phyloP scores from a whole-genome alignment of 192 early-diverging fungal species.

The Rhizophagus prolifer region DNA sequence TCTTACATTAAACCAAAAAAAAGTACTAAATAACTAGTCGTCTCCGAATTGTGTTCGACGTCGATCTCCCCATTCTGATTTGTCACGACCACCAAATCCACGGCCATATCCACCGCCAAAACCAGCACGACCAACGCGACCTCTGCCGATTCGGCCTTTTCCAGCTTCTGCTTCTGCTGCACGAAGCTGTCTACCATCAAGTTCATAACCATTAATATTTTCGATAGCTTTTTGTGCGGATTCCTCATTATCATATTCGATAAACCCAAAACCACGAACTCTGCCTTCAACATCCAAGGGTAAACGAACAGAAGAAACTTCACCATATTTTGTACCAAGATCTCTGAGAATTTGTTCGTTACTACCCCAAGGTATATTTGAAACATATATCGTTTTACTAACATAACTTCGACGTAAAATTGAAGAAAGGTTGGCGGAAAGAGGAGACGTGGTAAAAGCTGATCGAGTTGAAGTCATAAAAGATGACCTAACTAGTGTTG shows the following conservation, averaged over 20 bases:
- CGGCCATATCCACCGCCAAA: neutral
- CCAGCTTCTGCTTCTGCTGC: slow-evolving; percentile 14
- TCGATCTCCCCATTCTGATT: neutral
- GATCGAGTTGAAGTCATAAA: neutral
- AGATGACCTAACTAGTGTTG: neutral
- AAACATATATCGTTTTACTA: slow-evolving; percentile 7
- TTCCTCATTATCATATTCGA: slow-evolving; percentile 28
- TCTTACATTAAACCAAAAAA: neutral
- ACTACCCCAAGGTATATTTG: slow-evolving; percentile 25
- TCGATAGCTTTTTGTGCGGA: slow-evolving; percentile 10
- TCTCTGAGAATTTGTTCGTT: slow-evolving; percentile 28
- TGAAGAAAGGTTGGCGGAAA: neutral
- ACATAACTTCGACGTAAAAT: slow-evolving; percentile 5
- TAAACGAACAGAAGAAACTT: slow-evolving; percentile 6
- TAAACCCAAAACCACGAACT: slow-evolving; percentile 7
- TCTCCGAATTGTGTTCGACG: neutral
- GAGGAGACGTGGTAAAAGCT: neutral
- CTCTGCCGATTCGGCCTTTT: neutral
- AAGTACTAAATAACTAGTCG: neutral
- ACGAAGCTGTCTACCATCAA: neutral
- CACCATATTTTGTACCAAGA: slow-evolving; percentile 1
- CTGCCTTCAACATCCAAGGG: slow-evolving; percentile 9
- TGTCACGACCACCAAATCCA: slow-evolving; percentile 11
- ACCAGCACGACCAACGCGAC: neutral
- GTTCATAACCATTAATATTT: neutral